Evolutionary conservation across 148 eudicot genomes (phyloP).

Genomic region (Rhododendron mucronatum): DNA sequence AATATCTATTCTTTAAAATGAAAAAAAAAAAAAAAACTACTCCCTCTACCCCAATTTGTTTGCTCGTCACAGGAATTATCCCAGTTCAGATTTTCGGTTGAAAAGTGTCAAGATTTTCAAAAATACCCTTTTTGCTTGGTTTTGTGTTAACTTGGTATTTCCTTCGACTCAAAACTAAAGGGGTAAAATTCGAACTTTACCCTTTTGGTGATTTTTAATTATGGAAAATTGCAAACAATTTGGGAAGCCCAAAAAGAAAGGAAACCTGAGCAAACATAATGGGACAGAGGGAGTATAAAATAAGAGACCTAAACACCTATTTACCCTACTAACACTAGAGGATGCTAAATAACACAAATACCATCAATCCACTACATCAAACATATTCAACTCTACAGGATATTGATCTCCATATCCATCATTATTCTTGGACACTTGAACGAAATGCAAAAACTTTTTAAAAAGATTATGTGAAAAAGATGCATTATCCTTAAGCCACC

Average conservation of each 20-base stretch:
- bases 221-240: background rate
- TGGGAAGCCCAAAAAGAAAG: too few species aligned
- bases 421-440: background rate
- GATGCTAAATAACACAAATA: background rate
- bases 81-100: background rate
- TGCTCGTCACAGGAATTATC: too few species aligned
- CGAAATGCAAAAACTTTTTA: background rate
- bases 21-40: background rate
- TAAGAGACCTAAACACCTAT: background rate
- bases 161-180: background rate
- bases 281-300: background rate
- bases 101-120: background rate
- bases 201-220: background rate
- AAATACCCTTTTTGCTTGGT: background rate
- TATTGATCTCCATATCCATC: background rate
- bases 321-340: background rate
- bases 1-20: background rate
- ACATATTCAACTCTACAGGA: background rate
- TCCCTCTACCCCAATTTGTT: too few species aligned
- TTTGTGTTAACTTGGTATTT: background rate
- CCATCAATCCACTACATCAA: background rate
- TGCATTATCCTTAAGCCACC: background rate
- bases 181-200: background rate
- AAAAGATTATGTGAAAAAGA: background rate
- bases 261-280: background rate